These are phyloP conservation scores for Spizellomyces sp. DNA, from an alignment of 192 early-diverging fungal species.

Conservation along the genomic window DNA sequence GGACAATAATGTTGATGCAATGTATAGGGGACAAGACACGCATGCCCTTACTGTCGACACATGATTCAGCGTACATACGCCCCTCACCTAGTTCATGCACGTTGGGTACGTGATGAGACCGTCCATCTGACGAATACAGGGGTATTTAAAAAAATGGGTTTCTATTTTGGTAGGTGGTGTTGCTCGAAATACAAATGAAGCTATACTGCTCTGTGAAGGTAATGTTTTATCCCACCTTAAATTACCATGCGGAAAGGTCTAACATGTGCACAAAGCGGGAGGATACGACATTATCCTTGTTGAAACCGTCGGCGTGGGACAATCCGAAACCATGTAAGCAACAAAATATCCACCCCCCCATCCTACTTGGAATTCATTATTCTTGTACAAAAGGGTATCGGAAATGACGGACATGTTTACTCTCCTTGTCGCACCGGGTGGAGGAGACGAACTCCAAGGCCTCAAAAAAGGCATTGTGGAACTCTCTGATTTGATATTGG, in stretches of 20 bases:
- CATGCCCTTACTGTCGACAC: slow-evolving; percentile 73
- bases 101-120: slow-evolving; percentile 73
- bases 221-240: background rate
- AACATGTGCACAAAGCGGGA: slow-evolving; percentile 49
- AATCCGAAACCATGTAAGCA: slow-evolving; percentile 74
- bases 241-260: too few relatives aligned
- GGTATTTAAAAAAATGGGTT: too few relatives aligned
- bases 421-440: slow-evolving; percentile 75
- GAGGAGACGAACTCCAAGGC: slow-evolving; percentile 87
- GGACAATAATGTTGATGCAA: background rate
- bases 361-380: background rate
- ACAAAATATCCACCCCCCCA: background rate
- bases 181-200: slow-evolving; percentile 79
- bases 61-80: slow-evolving; percentile 69
- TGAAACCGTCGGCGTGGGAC: slow-evolving; percentile 87
- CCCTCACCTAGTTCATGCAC: slow-evolving; percentile 77
- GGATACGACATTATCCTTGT: slow-evolving; percentile 80
- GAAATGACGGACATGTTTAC: slow-evolving; percentile 90
- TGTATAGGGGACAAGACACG: slow-evolving; percentile 75
- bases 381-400: slow-evolving; percentile 54
- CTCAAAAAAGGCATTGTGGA: slow-evolving; percentile 90
- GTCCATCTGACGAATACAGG: too few relatives aligned
- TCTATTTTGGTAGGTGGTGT: slow-evolving; percentile 59
- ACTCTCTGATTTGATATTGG: slow-evolving; percentile 76
- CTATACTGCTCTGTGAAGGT: slow-evolving; percentile 79